These are phyloP conservation scores for Aurinia saxatilis DNA, from an alignment of 345 rosid species.

Conservation along the genomic window DNA sequence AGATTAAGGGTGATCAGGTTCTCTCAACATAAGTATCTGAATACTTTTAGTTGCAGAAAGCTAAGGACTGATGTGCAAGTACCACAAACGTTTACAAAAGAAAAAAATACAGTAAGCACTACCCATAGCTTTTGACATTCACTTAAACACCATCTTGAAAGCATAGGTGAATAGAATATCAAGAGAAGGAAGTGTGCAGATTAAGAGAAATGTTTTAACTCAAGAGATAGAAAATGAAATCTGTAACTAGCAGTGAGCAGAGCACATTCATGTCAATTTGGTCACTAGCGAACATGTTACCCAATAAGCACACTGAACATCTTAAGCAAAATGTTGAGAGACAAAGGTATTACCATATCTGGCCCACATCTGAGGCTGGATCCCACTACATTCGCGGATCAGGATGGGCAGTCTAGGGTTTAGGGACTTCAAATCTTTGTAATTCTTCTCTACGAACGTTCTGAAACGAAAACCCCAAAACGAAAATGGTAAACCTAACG, in stretches of 20 bases:
- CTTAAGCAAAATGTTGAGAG: no score
- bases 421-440: constrained; percentile 73
- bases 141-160: not conserved
- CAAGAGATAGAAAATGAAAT: not conserved
- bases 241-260: not conserved
- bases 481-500: not conserved
- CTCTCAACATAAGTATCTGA: not conserved
- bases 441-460: constrained; percentile 74
- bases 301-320: no score
- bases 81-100: not conserved
- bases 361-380: constrained; percentile 94
- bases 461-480: constrained; percentile 22
- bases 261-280: not conserved
- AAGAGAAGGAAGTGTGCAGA: not conserved
- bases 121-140: not conserved
- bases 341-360: constrained; percentile 57
- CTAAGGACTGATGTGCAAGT: not conserved
- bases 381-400: constrained; percentile 75
- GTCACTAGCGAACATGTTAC: not conserved
- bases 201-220: not conserved
- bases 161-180: not conserved
- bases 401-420: constrained; percentile 87
- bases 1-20: not conserved
- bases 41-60: not conserved
- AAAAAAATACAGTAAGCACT: not conserved